Percentiles rank a stretch among this genome's conserved stretches.
Evolutionary conservation across 495 filamentous ascomycete genomes (phyloP).

Genomic region (Xeromyces bisporus): DNA sequence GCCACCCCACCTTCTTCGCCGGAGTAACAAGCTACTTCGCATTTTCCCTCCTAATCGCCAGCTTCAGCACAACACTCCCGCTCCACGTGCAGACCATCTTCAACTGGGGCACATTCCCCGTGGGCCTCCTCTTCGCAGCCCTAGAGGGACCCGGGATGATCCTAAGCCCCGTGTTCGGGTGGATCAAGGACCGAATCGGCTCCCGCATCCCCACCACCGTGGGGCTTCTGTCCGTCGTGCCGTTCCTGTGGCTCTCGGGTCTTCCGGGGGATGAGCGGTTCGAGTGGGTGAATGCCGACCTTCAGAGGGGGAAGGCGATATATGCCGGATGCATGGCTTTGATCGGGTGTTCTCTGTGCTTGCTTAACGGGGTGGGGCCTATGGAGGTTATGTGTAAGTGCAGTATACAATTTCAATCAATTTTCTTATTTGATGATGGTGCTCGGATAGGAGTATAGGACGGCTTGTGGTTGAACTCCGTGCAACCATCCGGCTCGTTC

Average conservation of each 20-base stretch:
- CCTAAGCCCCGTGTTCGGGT: slow-evolving; percentile 10
- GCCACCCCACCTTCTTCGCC: slow-evolving; percentile 9
- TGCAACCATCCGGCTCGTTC: too few relatives aligned
- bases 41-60: slow-evolving; percentile 9
- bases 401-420: not conserved
- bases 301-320: slow-evolving; percentile 8
- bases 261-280: slow-evolving; percentile 8
- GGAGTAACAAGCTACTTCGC: slow-evolving; percentile 9
- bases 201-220: slow-evolving; percentile 9
- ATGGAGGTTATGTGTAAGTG: slow-evolving; percentile 20
- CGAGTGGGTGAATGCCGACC: slow-evolving; percentile 5
- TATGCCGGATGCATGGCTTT: slow-evolving; percentile 7
- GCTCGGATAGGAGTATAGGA: too few relatives aligned
- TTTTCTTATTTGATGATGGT: too few relatives aligned
- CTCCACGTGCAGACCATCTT: slow-evolving; percentile 16
- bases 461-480: too few relatives aligned
- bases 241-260: slow-evolving; percentile 12
- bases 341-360: slow-evolving; percentile 7
- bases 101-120: slow-evolving; percentile 13
- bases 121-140: slow-evolving; percentile 15
- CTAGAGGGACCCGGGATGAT: slow-evolving; percentile 14
- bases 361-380: slow-evolving; percentile 13
- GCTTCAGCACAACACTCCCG: slow-evolving; percentile 16
- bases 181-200: slow-evolving; percentile 15
- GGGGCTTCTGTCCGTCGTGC: slow-evolving; percentile 8